Evolutionary conservation across 2,329 filamentous ascomycete genomes (phyloP).

Genomic region (Coleophoma crateriformis): DNA sequence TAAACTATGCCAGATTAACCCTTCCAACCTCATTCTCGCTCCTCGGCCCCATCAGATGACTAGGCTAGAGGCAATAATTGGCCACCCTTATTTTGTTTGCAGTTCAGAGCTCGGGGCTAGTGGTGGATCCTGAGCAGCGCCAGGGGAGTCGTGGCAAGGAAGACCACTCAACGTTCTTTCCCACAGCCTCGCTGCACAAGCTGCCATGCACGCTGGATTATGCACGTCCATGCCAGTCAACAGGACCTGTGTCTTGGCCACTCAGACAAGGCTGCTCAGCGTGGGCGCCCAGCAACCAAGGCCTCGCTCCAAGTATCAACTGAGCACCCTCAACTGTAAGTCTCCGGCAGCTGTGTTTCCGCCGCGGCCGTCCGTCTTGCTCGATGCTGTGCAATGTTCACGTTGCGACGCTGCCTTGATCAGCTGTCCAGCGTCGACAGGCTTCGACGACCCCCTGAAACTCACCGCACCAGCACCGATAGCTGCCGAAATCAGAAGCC

Average conservation of each 20-base stretch:
- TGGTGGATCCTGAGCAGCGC: neutral
- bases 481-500: neutral
- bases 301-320: neutral
- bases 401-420: slow-evolving; percentile 4
- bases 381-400: neutral
- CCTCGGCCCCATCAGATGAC: neutral
- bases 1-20: no score
- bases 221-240: neutral
- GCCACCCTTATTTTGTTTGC: slow-evolving; percentile 1
- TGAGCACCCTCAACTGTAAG: neutral
- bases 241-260: neutral
- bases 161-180: neutral
- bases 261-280: neutral
- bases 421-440: slow-evolving; percentile 13
- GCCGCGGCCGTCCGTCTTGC: neutral
- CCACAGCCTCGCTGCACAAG: slow-evolving; percentile 22
- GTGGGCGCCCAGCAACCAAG: neutral
- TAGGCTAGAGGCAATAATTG: neutral
- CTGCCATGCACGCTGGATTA: slow-evolving; percentile 4
- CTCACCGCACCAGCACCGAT: slow-evolving; percentile 14
- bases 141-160: neutral
- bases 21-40: no score
- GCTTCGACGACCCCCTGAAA: slow-evolving; percentile 13
- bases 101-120: neutral
- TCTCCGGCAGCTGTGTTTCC: neutral